Conservation (phyloP, 2,329 filamentous ascomycete species). For the Fusarium mexicanum region DNA sequence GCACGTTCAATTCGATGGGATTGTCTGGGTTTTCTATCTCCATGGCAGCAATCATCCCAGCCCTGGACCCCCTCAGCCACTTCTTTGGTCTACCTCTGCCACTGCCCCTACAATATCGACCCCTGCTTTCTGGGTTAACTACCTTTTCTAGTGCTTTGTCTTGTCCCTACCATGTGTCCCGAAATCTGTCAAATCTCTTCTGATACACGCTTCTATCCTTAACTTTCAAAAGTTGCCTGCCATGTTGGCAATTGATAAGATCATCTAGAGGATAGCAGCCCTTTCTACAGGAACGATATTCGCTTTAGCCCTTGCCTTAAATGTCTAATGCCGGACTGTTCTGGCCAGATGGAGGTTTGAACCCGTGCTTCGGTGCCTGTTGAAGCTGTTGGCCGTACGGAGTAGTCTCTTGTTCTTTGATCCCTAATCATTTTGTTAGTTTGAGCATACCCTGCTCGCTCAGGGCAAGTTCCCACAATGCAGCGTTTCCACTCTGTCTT, state of each 20-base stretch:
- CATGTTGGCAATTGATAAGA: slow-evolving; percentile 49
- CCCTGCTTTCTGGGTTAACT: slow-evolving; percentile 18
- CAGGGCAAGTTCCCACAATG: slow-evolving; percentile 20
- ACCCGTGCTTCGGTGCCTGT: slow-evolving; percentile 6
- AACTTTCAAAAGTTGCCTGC: slow-evolving; percentile 23
- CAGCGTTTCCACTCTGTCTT: slow-evolving; percentile 22
- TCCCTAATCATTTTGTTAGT: slow-evolving; percentile 16
- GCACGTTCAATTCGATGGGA: slow-evolving; percentile 29
- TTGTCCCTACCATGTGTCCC: slow-evolving; percentile 15
- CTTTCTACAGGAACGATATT: slow-evolving; percentile 51
- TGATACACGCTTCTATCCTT: slow-evolving; percentile 53
- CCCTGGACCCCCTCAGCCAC: slow-evolving; percentile 32
- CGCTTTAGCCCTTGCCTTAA: slow-evolving; percentile 31
- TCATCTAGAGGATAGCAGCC: slow-evolving; percentile 52
- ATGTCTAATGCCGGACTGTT: slow-evolving; percentile 31
- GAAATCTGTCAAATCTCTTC: slow-evolving; percentile 49
- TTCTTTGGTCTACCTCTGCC: slow-evolving; percentile 25
- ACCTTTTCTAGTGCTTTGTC: slow-evolving; percentile 12
- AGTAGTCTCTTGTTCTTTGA: slow-evolving; percentile 18
- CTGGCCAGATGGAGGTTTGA: slow-evolving; percentile 23
- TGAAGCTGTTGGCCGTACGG: slow-evolving; percentile 8
- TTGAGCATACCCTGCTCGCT: slow-evolving; percentile 22
- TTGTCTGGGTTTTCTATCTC: slow-evolving; percentile 18
- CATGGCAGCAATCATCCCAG: slow-evolving; percentile 9
- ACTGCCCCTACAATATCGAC: slow-evolving; percentile 8